Evolutionary conservation across 352 stramenopile species (phyloP), one percentile per base, ranked within the genome.

Genomic region (Phytophthora ramorum): DNA sequence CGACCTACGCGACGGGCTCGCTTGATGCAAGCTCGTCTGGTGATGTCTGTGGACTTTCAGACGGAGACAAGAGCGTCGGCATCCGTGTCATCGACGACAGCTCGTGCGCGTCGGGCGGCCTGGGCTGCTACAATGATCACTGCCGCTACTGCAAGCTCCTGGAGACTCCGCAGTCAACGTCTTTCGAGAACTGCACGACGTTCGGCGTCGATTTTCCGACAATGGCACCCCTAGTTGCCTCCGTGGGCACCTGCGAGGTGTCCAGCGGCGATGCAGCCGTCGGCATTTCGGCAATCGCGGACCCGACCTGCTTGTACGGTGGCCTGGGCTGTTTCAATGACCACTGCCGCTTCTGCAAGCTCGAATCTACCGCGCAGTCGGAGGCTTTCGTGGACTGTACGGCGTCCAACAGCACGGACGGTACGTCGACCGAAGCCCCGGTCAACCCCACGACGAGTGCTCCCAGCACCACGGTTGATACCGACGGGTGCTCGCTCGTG

Each of bases 71-170:
- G 26, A 65, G 40, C 0, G 45, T 71, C 32, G 76, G 76, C 43
- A 79, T 85, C 37, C 66, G 58, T 10, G 72, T 53, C 3, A 44
- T 81, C 34, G 59, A 58, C 7, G 73, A 85, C 47, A 45, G 49
- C 1, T 44, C 61, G 7, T 84, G 76, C 14, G 46, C 34, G n/a
- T 49, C 14, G 16, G 76, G 76, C 34, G 76, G 76, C 0, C 59
- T 84, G n/a, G 76, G 76, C 2, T 84, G 76, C 58, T 79, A 71
- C 66, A 73, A 58, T 43, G 59, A 67, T 26, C 54, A 66, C 41
- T 85, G 76, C 52, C 73, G 76, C 20, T 80, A 58, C 19, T 85
- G 76, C 63, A 81, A 79, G 53, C n/a, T 65, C 13, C 16, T 64
- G 0, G 64, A 75, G 13, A 76, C 70, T 0, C 62, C 68, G 4